Evolutionary conservation across 495 filamentous ascomycete species (phyloP).

Genomic region (Aspergillus campestris): DNA sequence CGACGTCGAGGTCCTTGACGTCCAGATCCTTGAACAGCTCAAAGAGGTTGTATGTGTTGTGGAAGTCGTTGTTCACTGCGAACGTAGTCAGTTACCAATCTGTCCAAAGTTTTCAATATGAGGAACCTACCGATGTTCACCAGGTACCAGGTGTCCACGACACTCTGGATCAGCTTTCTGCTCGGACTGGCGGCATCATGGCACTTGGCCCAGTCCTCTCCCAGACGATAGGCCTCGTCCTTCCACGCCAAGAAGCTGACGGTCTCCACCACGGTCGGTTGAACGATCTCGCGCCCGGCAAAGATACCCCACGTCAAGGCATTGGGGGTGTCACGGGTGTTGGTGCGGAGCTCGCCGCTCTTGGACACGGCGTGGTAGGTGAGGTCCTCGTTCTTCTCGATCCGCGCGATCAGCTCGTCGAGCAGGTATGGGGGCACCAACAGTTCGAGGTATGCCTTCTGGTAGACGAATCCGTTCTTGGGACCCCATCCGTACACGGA

Average conservation of each 20-base stretch:
- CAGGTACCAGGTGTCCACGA: constrained; percentile 88
- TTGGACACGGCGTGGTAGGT: constrained; percentile 91
- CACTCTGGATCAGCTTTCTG: constrained; percentile 65
- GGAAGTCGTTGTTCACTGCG: constrained; percentile 94
- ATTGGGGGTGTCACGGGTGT: constrained; percentile 77
- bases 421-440: constrained; percentile 73
- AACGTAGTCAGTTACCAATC: constrained; percentile 15
- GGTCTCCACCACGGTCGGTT: constrained; percentile 98
- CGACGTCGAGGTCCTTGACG: constrained; percentile 53
- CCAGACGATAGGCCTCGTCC: constrained; percentile 91
- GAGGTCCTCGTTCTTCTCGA: constrained; percentile 68
- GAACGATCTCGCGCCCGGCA: constrained; percentile 96
- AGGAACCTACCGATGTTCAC: constrained; percentile 79
- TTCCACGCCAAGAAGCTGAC: constrained; percentile 98
- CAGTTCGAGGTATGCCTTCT: constrained; percentile 95
- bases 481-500: constrained; percentile 91
- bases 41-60: constrained; percentile 67
- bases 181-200: constrained; percentile 72
- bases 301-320: constrained; percentile 99
- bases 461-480: constrained; percentile 90
- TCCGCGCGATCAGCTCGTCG: constrained; percentile 67
- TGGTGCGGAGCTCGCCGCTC: constrained; percentile 72
- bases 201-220: constrained; percentile 89
- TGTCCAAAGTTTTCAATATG: not conserved
- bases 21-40: constrained; percentile 73